These are phyloP conservation scores for Tephrocybe sp. DNA, from an alignment of 768 basidiomycete species.

Conservation along the genomic window DNA sequence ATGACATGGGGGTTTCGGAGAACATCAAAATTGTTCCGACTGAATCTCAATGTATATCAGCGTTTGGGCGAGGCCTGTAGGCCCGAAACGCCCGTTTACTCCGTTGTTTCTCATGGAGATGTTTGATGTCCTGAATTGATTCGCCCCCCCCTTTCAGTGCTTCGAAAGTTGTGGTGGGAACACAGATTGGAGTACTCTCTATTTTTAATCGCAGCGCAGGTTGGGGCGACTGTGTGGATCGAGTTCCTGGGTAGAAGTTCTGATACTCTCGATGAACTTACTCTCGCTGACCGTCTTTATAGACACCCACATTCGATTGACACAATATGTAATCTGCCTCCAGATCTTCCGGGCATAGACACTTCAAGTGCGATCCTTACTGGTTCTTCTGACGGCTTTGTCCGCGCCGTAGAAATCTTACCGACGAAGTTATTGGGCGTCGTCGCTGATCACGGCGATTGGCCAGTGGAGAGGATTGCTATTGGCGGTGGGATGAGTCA, in stretches of 20 bases:
- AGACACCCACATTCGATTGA: conserved; percentile 94
- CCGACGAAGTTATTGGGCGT: conserved; percentile 91
- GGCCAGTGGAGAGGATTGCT: conserved; percentile 86
- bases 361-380: conserved; percentile 75
- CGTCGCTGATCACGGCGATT: conserved; percentile 89
- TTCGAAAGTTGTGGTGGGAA: conserved; percentile 86
- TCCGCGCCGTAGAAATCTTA: conserved; percentile 83
- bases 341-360: conserved; percentile 58
- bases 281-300: not conserved
- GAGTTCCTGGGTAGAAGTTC: conserved; percentile 72
- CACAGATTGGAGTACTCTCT: conserved; percentile 85
- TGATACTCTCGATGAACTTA: not conserved
- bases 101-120: no score
- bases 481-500: conserved; percentile 45
- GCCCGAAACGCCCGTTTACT: conserved; percentile 1
- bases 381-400: conserved; percentile 89
- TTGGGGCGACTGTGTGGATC: conserved; percentile 91
- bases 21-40: conserved; percentile 7
- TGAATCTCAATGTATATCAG: conserved; percentile 1
- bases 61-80: not conserved
- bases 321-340: conserved; percentile 74
- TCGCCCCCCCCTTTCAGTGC: conserved; percentile 39
- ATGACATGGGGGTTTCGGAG: not conserved
- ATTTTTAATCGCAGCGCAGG: conserved; percentile 87
- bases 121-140: no score